Base-by-base conservation (phyloP, 352 stramenopile species). In the Globisporangium orthogonon region DNA sequence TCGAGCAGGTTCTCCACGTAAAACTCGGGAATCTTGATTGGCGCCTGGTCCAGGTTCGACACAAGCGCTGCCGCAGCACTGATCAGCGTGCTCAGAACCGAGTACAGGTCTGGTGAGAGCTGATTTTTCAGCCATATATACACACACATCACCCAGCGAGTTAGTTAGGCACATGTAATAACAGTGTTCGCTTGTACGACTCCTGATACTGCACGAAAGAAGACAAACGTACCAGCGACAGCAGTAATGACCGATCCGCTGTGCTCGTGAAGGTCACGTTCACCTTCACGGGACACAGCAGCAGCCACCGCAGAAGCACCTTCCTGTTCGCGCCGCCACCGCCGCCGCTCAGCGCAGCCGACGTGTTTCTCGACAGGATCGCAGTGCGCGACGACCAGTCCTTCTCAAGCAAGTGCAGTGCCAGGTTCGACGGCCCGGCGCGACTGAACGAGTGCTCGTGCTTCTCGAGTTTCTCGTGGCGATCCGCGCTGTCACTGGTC, bases 1-100 rank as follows among this genome's bases (percentile, higher is more conserved):
- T 95, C 87, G 9, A 97, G 65, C 35, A 94, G 46, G 55, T 96
- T 95, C 58, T 94, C 81, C 13, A 96, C 78, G 54, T 95, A 93
- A 61, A 96, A 95, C 65, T 95, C 88, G 4, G 87, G 88, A 31
- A 97, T 74, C 35, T 87, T 82, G 65, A 97, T 91, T 2, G 87
- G 83, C 23, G 88, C 88, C 39, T 94, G 70, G 55, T 95, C 86
- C 33, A 97, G 53, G 35, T 94, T 95, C 3, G 86, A 89, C 35
- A 97, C 80, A 10, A 93, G 68, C 7, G 84, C 80, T 0, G 84
- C 80, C 2, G 84, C 84, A 2, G 84, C 84, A 52, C 82, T 89
- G 62, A 94, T 94, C 17, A 92, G 62, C 15, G 83, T 89, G 11
- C 78, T 82, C n/a, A 94, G 56, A 33, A 86, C 65, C 5, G 82